These are phyloP conservation scores for Ormosia semicastrata DNA, from an alignment of 306 rosid species.

Conservation along the genomic window DNA sequence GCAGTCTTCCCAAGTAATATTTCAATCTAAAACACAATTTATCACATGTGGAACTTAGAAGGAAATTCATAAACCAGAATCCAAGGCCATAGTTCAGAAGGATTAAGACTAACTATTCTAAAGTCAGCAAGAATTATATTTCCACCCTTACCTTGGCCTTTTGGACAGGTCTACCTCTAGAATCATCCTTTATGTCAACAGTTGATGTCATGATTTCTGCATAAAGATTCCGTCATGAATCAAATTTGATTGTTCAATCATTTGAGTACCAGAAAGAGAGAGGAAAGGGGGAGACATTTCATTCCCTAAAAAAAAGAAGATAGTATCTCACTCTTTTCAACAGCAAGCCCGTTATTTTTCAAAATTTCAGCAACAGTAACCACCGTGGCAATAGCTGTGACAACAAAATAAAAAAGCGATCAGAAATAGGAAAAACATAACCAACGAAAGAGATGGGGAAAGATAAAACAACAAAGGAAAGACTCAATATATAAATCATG, in stretches of 20 bases:
- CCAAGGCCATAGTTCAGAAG: neutral
- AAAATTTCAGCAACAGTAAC: constrained; percentile 79
- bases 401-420: constrained; percentile 1
- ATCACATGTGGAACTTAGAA: neutral
- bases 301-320: neutral
- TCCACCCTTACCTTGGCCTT: constrained; percentile 65
- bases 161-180: constrained; percentile 67
- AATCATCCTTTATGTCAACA: constrained; percentile 70
- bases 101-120: neutral
- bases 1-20: constrained; percentile 68
- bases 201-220: constrained; percentile 68
- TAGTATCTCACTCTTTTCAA: constrained; percentile 64
- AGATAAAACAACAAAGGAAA: neutral
- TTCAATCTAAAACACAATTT: constrained; percentile 53
- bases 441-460: neutral
- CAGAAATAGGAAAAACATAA: neutral
- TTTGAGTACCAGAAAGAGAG: neutral
- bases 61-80: neutral
- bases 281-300: neutral
- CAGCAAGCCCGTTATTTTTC: constrained; percentile 77
- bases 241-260: neutral
- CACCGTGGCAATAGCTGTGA: constrained; percentile 76
- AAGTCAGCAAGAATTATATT: neutral
- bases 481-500: neutral
- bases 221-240: constrained; percentile 2